phyloP scores from a whole-genome alignment of 805 yeast genomes.

The Tanozyma kutaoensis region DNA sequence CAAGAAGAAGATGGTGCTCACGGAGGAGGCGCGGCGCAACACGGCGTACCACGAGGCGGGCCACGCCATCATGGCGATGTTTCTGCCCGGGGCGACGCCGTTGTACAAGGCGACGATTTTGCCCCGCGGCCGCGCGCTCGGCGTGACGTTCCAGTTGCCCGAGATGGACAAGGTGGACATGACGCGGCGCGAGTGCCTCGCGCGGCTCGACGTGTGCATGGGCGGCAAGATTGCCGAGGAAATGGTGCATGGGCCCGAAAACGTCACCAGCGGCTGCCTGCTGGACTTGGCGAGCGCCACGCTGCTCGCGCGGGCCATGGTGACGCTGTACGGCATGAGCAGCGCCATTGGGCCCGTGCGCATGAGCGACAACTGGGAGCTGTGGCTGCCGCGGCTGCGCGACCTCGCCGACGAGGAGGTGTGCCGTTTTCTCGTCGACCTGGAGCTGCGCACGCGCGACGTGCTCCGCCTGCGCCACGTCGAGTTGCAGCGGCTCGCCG shows the following conservation, averaged over 20 bases:
- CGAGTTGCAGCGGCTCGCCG: conserved; percentile 81
- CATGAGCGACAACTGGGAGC: conserved; percentile 82
- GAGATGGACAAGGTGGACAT: conserved; percentile 96
- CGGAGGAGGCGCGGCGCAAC: conserved; percentile 85
- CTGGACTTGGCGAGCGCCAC: conserved; percentile 88
- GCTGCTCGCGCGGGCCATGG: conserved; percentile 90
- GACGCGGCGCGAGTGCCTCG: conserved; percentile 79
- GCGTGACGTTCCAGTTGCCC: conserved; percentile 93
- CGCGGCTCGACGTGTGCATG: conserved; percentile 94
- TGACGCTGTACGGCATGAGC: conserved; percentile 93
- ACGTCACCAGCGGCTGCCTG: conserved; percentile 92
- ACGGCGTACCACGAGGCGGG: conserved; percentile 99
- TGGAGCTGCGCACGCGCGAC: conserved; percentile 70
- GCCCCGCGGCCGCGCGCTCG: conserved; percentile 94
- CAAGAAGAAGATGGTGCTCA: conserved; percentile 92
- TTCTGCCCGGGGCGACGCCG: conserved; percentile 87
- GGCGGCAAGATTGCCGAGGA: conserved; percentile 99
- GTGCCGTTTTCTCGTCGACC: conserved; percentile 53
- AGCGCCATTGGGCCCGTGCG: conserved; percentile 86
- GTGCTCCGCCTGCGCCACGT: conserved; percentile 45
- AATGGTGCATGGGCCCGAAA: conserved; percentile 76
- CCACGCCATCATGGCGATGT: conserved; percentile 96
- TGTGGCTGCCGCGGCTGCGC: conserved; percentile 83
- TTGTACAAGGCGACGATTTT: conserved; percentile 92
- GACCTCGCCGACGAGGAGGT: conserved; percentile 92